phyloP scores from a whole-genome alignment of 352 stramenopile genomes.

The Phytophthora syringae region DNA sequence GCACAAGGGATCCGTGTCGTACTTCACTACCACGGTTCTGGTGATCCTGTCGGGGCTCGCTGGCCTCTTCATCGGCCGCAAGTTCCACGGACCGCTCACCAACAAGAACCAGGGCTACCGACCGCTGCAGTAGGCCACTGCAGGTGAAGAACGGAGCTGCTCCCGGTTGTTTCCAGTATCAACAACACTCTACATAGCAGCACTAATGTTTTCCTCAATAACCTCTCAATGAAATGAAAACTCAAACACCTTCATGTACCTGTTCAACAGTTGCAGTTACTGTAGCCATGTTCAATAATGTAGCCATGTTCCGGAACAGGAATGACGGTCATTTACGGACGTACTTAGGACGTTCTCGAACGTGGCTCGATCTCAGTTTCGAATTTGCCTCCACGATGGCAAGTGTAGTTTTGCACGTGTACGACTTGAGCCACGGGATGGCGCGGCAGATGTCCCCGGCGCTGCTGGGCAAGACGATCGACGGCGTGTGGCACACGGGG shows the following conservation, averaged over 20 bases:
- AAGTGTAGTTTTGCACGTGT: constrained; percentile 91
- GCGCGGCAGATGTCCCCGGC: constrained; percentile 86
- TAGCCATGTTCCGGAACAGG: background rate
- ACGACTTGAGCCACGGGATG: constrained; percentile 96
- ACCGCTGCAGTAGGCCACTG: constrained; percentile 38
- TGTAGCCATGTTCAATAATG: too few relatives aligned
- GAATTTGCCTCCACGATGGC: constrained; percentile 32
- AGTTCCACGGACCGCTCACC: constrained; percentile 51
- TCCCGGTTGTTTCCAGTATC: too few relatives aligned
- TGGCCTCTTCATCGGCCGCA: constrained; percentile 64
- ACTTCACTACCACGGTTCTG: constrained; percentile 57
- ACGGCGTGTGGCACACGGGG: constrained; percentile 94
- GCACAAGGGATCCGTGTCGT: constrained; percentile 45
- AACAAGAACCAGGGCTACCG: constrained; percentile 58
- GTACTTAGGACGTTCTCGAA: constrained; percentile 20
- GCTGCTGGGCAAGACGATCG: constrained; percentile 93
- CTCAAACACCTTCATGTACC: too few relatives aligned
- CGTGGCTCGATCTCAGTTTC: constrained; percentile 11
- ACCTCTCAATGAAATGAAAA: too few relatives aligned
- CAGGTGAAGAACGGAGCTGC: too few relatives aligned
- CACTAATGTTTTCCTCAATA: too few relatives aligned
- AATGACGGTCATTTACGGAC: background rate
- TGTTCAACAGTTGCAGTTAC: too few relatives aligned
- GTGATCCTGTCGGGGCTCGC: constrained; percentile 50
- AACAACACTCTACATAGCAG: too few relatives aligned